A percentile compares a stretch with the other conserved stretches of the same genome.
Conservation (phyloP, 2,329 filamentous ascomycete genomes). For the Clonostachys rosea region DNA sequence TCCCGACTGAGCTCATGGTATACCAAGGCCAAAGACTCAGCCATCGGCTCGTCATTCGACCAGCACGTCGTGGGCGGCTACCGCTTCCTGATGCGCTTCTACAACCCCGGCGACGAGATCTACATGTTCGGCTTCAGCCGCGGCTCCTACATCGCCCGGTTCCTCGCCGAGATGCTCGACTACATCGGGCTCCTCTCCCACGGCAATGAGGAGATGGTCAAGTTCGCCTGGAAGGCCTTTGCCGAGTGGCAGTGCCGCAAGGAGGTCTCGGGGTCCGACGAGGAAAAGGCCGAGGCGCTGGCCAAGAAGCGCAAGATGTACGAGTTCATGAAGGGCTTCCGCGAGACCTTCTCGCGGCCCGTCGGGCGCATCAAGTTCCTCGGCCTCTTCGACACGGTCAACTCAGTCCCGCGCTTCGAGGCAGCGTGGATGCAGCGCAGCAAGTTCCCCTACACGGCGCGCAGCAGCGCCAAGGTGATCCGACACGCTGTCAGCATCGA, state of each 20-base stretch:
- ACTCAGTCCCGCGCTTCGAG: constrained; percentile 75
- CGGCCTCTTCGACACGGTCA: constrained; percentile 79
- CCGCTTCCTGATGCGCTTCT: constrained; percentile 73
- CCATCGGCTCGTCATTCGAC: constrained; percentile 75
- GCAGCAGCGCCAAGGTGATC: constrained; percentile 55
- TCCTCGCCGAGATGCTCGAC: constrained; percentile 80
- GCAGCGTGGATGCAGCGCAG: constrained; percentile 72
- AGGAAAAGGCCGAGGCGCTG: constrained; percentile 32
- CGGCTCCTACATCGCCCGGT: constrained; percentile 69
- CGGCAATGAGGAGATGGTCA: constrained; percentile 81
- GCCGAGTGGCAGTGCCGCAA: constrained; percentile 64
- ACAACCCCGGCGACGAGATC: constrained; percentile 58
- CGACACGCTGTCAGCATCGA: constrained; percentile 69
- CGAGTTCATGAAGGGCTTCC: constrained; percentile 72
- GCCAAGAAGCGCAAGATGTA: constrained; percentile 57
- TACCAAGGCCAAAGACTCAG: constrained; percentile 71
- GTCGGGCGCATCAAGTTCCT: constrained; percentile 71
- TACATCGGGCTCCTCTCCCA: constrained; percentile 74
- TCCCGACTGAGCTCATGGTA: constrained; percentile 63
- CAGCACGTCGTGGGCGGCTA: constrained; percentile 82
- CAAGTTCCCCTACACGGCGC: constrained; percentile 66
- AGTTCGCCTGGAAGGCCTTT: constrained; percentile 81
- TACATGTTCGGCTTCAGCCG: constrained; percentile 73
- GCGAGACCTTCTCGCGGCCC: constrained; percentile 75
- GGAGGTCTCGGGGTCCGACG: constrained; percentile 34